Evolutionary conservation across 2,329 filamentous ascomycete genomes (phyloP), one percentile per base, ranked within the genome.

Genomic region (Phialophora verrucosa): DNA sequence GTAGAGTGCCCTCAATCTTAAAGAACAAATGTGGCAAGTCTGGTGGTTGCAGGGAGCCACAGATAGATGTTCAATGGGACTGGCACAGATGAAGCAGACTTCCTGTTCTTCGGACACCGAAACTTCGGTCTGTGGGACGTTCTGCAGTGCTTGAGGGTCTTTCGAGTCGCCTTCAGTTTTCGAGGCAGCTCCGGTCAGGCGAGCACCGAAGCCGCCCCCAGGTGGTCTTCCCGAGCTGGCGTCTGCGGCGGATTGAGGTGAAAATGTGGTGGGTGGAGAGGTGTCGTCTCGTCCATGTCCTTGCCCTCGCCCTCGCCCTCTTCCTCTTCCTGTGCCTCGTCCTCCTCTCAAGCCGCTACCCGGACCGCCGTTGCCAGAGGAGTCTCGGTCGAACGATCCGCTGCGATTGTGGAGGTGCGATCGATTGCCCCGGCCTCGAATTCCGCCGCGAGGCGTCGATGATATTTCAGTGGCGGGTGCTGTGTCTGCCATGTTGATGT

Each of bases 31-130:
- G 80, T 99, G 95, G 77, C 95, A 99, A 57, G 94, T 97, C 64
- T 91, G 87, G 80, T 99, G 95, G 78, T 97, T 98, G 80, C 95
- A 99, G 23, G 95, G 94, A 35, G 93, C 89, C 70, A 99, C 88
- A 10, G 93, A 91, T 73, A 92, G 89, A 81, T 98, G 93, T 57
- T 91, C 88, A 56, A 99, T 90, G 1, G 90, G 87, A 71, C 93
- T 97, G 64, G 95, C 94, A 79, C 95, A 99, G 75, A 99, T 99
- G 80, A 98, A 98, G 86, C 95, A 99, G 68, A 97, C 86, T 69
- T 97, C 93, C 29, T 84, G 89, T 63, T 93, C 86, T 56, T 86
- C 86, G n/a, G 8, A 8, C 27, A 4, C n/a, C 2, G 78, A 81
- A 7, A 31, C 20, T 67, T 78, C 64, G 17, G 50, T 29, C 23